phyloP scores from a whole-genome alignment of 805 yeast genomes.

The Yarrowia bubula region DNA sequence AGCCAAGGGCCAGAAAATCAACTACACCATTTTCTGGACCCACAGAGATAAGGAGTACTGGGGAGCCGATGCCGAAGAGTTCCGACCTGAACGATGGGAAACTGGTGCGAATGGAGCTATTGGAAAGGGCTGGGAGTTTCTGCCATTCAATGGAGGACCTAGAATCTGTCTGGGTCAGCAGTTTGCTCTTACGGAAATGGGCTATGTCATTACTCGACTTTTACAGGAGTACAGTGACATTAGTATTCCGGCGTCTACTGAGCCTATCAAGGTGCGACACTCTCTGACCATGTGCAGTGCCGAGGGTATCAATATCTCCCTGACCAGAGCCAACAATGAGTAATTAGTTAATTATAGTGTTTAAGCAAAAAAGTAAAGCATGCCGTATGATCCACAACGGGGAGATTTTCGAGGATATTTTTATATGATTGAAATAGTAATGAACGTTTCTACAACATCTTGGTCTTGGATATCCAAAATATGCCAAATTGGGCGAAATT shows the following conservation, averaged over 20 bases:
- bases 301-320: background rate
- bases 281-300: conserved; percentile 4
- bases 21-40: conserved; percentile 44
- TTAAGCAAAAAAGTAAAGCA: no score
- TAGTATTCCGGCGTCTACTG: background rate
- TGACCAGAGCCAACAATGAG: background rate
- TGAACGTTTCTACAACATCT: no score
- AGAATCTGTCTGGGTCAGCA: conserved; percentile 57
- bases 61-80: conserved; percentile 48
- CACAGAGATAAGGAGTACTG: conserved; percentile 45
- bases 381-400: no score
- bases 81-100: conserved; percentile 51
- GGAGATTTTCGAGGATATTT: no score
- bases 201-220: conserved; percentile 46
- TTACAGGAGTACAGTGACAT: conserved; percentile 33
- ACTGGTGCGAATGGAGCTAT: conserved; percentile 33
- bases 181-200: conserved; percentile 53
- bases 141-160: conserved; percentile 59
- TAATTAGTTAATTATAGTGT: background rate
- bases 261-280: background rate
- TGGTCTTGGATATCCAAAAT: no score
- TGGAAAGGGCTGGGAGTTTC: conserved; percentile 44
- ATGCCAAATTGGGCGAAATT: no score
- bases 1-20: conserved; percentile 46
- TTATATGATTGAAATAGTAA: no score